phyloP scores from a whole-genome alignment of 202 grass and related monocot genomes.

The Panicum hallii region DNA sequence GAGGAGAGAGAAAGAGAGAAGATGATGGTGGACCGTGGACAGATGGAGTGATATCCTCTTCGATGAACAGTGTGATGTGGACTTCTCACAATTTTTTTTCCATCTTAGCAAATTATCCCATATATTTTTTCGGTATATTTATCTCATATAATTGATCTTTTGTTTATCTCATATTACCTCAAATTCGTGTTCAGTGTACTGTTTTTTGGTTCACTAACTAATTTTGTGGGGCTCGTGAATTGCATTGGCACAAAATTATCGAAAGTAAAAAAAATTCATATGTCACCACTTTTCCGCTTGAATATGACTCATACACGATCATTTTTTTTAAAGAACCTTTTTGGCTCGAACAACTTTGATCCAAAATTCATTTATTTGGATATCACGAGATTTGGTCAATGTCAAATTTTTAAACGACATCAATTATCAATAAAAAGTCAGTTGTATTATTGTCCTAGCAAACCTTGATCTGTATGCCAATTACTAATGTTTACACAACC shows the following conservation, averaged over 20 bases:
- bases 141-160: not conserved
- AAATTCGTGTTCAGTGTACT: not conserved
- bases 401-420: not conserved
- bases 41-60: not conserved
- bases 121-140: not conserved
- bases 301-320: not conserved
- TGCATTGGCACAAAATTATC: not conserved
- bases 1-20: not conserved
- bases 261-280: not conserved
- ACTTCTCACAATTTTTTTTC: not conserved
- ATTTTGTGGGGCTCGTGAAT: not conserved
- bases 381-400: not conserved
- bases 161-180: not conserved
- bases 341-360: no score
- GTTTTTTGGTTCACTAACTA: not conserved
- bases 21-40: not conserved
- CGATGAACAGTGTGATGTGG: constrained; percentile 8
- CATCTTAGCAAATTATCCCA: not conserved
- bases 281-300: not conserved
- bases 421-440: not conserved
- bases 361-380: not conserved
- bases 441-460: not conserved
- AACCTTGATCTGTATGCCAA: not conserved
- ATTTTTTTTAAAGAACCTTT: not conserved
- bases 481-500: not conserved